Base-by-base conservation (phyloP, 2,329 filamentous ascomycete genomes). In the Trichoderma polysporum region DNA sequence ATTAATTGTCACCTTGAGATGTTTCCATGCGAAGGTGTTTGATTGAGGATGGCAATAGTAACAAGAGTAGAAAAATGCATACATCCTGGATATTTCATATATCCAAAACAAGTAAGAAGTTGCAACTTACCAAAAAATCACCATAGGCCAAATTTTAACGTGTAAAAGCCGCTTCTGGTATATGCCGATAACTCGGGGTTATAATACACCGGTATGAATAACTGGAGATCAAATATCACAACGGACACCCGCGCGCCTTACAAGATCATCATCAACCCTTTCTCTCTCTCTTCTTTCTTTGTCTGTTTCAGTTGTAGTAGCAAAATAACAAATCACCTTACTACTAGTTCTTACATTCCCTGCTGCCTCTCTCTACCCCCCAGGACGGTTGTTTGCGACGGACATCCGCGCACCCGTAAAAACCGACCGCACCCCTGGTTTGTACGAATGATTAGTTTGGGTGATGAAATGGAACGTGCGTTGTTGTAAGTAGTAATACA, bases 261-360 rank as follows among this genome's bases (percentile, higher is more conserved):
- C 39, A 45, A 22, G 12, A 15, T 4, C 37, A 39, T 17, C 37
- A 45, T 19, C n/a, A 45, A 45, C 41, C 19, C n/a, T 19, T 19
- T 45, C n/a, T 19, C n/a, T 19, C 17, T 41, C 39, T 41, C 4
- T 39, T 17, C 13, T 19, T 4, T 6, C 15, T n/a, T 7, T 39
- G 5, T 22, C 41, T 19, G 8, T 45, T 12, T 3, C 41, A 4
- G n/a, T 45, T 45, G 22, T 45, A 3, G 19, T 17, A 19, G n/a
- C 12, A 45, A 5, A 45, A 19, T 41, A 10, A 41, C 10, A 19
- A 41, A n/a, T 9, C 22, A 45, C n/a, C n/a, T n/a, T 17, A 45
- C 9, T 45, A 45, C 49, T 53, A 41, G 37, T 25, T 59, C 57
- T 59, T 59, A 59, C 57, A 59, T 59, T 22, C 57, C 57, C 57